Evolutionary conservation across 2,329 filamentous ascomycete species (phyloP).

Genomic region (Talaromyces sp.): DNA sequence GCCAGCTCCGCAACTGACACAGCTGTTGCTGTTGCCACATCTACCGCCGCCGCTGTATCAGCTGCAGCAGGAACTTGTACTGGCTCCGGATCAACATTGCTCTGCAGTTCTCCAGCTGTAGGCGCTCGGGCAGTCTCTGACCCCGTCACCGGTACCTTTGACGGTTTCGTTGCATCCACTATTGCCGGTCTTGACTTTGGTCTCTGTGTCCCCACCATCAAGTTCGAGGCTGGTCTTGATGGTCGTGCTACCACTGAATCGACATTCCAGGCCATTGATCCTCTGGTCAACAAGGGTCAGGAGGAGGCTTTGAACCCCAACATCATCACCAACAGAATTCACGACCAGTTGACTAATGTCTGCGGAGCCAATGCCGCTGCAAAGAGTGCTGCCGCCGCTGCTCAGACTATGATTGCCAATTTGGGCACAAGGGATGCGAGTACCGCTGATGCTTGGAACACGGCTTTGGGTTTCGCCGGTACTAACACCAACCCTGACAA

Average conservation of each 20-base stretch:
- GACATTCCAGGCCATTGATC: constrained; percentile 66
- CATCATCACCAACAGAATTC: constrained; percentile 71
- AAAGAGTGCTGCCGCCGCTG: constrained; percentile 51
- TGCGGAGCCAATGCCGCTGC: constrained; percentile 62
- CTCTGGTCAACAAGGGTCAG: constrained; percentile 59
- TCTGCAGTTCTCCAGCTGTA: neutral
- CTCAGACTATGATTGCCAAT: constrained; percentile 52
- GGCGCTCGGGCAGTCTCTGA: neutral
- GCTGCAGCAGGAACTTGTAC: constrained; percentile 4
- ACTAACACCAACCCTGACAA: constrained; percentile 17
- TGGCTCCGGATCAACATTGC: neutral
- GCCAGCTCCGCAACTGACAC: neutral
- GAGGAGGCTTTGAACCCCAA: constrained; percentile 67
- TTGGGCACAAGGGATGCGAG: constrained; percentile 39
- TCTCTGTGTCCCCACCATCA: constrained; percentile 50
- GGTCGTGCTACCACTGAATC: constrained; percentile 56
- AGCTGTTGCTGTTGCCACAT: neutral
- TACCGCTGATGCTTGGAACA: constrained; percentile 43
- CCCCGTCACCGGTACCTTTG: constrained; percentile 2
- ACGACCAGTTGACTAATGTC: constrained; percentile 65
- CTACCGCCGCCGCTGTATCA: constrained; percentile 1
- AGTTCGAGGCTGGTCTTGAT: constrained; percentile 55
- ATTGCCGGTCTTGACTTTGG: constrained; percentile 48
- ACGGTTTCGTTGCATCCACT: constrained; percentile 13
- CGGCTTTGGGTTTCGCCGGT: constrained; percentile 34